These are phyloP conservation scores for Dactylellina drechsleri DNA, from an alignment of 2,329 filamentous ascomycete genomes.

Conservation along the genomic window DNA sequence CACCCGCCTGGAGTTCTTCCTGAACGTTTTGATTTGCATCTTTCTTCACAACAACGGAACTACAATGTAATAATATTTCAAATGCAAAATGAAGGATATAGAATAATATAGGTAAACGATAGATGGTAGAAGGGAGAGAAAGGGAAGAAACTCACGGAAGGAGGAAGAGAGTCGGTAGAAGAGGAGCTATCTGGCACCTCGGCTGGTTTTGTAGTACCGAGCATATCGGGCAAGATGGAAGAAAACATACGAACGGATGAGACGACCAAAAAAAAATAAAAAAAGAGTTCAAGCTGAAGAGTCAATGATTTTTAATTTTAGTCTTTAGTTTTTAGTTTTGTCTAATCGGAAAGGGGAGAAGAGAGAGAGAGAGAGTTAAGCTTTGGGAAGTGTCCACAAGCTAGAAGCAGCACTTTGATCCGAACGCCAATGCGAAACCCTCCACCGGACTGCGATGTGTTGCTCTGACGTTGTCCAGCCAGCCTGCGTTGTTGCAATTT, in stretches of 20 bases:
- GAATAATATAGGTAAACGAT: neutral
- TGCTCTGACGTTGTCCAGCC: conserved; percentile 35
- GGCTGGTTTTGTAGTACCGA: conserved; percentile 41
- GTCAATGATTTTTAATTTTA: too few species aligned
- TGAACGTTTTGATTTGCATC: conserved; percentile 38
- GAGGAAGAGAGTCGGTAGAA: too few species aligned
- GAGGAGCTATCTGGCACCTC: conserved; percentile 27
- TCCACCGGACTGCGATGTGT: conserved; percentile 25
- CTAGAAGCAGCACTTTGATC: conserved; percentile 13
- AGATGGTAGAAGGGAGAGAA: neutral
- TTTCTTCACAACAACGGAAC: neutral
- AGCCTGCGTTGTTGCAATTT: neutral
- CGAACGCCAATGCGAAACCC: conserved; percentile 11
- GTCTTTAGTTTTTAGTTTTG: too few species aligned
- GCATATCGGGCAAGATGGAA: conserved; percentile 18
- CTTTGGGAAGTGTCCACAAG: conserved; percentile 22
- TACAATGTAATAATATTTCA: neutral
- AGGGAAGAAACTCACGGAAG: too few species aligned
- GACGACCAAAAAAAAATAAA: conserved; percentile 3
- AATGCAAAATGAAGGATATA: neutral
- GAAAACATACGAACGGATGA: neutral
- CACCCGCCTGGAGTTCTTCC: conserved; percentile 15
- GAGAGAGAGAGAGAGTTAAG: conserved; percentile 26
- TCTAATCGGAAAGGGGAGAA: neutral
- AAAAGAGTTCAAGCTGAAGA: neutral